A percentile compares a stretch with the other conserved stretches of the same genome.
phyloP scores from a whole-genome alignment of 805 yeast genomes.

The Candida sithepensis region DNA sequence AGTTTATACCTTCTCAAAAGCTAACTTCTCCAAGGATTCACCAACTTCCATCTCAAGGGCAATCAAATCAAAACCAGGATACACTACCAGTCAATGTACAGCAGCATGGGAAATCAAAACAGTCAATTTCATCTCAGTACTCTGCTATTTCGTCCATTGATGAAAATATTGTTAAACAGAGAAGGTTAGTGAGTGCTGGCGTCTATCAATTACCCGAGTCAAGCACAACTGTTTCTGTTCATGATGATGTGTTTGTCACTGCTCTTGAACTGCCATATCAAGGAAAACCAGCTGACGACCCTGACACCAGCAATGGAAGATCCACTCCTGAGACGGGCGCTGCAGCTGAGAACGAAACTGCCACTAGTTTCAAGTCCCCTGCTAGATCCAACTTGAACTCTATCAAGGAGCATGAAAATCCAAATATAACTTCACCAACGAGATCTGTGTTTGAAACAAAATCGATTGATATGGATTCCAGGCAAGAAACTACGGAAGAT shows the following conservation, averaged over 20 bases:
- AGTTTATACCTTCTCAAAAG: not conserved
- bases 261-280: slow-evolving; percentile 34
- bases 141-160: slow-evolving; percentile 16
- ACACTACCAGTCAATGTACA: not conserved
- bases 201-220: slow-evolving; percentile 25
- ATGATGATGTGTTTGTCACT: slow-evolving; percentile 35
- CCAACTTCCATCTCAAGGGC: not conserved
- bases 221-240: slow-evolving; percentile 16
- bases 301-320: not conserved
- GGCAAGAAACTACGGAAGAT: no score
- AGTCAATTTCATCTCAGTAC: slow-evolving; percentile 12
- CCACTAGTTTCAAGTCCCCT: slow-evolving; percentile 3
- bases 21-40: not conserved
- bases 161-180: not conserved
- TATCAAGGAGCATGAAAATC: not conserved
- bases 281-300: not conserved
- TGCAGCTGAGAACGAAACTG: not conserved
- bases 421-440: not conserved
- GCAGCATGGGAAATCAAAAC: not conserved
- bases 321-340: not conserved
- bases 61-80: not conserved
- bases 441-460: not conserved
- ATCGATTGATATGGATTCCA: no score
- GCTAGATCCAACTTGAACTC: not conserved
- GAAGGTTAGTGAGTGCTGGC: slow-evolving; percentile 9